These are phyloP conservation scores for Microdochium trichocladiopsis DNA, from an alignment of 2,329 filamentous ascomycete species.

Conservation along the genomic window DNA sequence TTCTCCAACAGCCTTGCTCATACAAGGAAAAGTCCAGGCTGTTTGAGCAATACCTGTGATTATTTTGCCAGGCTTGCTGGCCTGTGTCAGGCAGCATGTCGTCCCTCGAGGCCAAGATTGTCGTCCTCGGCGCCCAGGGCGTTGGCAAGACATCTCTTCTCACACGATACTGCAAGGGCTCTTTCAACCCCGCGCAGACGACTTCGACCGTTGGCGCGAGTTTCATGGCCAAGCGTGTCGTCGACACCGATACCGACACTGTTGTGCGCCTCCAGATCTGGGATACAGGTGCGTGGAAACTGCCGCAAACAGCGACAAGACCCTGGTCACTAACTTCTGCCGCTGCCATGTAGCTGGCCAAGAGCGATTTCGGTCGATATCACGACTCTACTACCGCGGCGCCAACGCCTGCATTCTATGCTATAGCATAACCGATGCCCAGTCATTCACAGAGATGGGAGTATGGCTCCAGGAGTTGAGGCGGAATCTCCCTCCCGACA, in stretches of 20 bases:
- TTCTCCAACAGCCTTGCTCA: too few species aligned
- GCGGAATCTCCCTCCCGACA: conserved; percentile 67
- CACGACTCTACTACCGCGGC: conserved; percentile 90
- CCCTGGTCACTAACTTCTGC: conserved; percentile 6
- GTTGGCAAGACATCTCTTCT: conserved; percentile 76
- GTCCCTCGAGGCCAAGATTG: conserved; percentile 74
- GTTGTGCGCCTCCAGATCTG: conserved; percentile 90
- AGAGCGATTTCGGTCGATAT: conserved; percentile 91
- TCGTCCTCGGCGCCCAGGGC: conserved; percentile 72
- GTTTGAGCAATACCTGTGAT: not conserved
- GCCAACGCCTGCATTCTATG: conserved; percentile 91
- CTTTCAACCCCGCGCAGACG: conserved; percentile 57
- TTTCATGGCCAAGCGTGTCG: conserved; percentile 72
- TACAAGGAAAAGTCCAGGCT: too few species aligned
- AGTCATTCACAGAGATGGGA: conserved; percentile 87
- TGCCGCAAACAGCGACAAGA: not conserved
- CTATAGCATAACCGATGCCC: conserved; percentile 85
- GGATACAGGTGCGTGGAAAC: conserved; percentile 62
- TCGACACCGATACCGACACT: conserved; percentile 79
- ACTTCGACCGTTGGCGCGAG: conserved; percentile 73
- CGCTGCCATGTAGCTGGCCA: conserved; percentile 59
- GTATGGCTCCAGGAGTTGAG: conserved; percentile 83
- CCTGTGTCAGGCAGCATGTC: conserved; percentile 26
- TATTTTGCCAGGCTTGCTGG: not conserved
- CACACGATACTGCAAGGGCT: conserved; percentile 67